Conservation (phyloP, 2,329 filamentous ascomycete genomes). For the Penicillium hesseltinei region DNA sequence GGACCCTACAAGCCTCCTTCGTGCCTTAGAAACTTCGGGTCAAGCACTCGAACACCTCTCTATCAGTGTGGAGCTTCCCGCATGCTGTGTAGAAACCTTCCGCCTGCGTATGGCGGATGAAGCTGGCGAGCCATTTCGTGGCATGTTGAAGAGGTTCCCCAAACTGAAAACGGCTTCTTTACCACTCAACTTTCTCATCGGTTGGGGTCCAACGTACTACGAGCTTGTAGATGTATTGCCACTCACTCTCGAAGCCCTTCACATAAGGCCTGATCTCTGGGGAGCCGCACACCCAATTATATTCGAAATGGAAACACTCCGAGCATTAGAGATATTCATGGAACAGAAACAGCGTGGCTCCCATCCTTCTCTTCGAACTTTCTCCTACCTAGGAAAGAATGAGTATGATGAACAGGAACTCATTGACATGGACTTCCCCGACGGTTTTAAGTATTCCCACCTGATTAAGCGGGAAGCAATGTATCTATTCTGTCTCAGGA, state of each 20-base stretch:
- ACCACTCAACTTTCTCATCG: neutral
- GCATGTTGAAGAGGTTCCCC: neutral
- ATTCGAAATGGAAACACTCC: neutral
- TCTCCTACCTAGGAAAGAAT: neutral
- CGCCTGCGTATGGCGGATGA: neutral
- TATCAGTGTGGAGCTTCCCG: neutral
- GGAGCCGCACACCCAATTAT: rapidly evolving
- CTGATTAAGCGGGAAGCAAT: neutral
- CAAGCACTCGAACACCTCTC: neutral
- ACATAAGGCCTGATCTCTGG: neutral
- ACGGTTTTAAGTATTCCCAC: neutral
- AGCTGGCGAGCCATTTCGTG: neutral
- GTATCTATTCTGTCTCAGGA: neutral
- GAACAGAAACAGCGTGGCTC: neutral
- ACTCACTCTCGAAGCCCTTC: neutral
- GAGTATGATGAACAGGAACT: neutral
- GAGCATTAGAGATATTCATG: neutral
- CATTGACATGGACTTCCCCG: neutral
- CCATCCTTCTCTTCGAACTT: neutral
- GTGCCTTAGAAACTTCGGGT: neutral
- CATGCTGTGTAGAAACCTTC: neutral
- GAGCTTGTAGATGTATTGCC: neutral
- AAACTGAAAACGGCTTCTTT: neutral
- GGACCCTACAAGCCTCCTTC: neutral
- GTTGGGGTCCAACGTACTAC: neutral